These are phyloP conservation scores for Macrophomina phaseolina DNA, from an alignment of 2,329 filamentous ascomycete genomes.

Conservation along the genomic window DNA sequence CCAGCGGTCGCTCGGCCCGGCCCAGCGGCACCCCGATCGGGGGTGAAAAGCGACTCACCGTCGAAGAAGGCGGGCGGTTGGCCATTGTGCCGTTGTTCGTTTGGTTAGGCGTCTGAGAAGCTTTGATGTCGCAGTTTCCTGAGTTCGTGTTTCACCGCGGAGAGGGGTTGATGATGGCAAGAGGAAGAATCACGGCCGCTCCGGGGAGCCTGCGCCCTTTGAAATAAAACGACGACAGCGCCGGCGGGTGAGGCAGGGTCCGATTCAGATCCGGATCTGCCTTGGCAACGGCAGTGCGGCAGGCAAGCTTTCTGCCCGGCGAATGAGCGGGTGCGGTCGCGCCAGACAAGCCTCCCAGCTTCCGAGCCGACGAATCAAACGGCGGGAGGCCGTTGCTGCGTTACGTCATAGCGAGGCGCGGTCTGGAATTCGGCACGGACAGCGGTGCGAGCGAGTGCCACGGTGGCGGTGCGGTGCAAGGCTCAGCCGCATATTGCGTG, in stretches of 20 bases:
- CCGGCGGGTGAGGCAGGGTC: neutral
- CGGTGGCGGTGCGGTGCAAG: neutral
- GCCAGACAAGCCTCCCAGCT: too few relatives aligned
- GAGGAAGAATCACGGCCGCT: neutral
- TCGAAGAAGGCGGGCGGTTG: slow-evolving; percentile 15
- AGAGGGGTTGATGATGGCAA: neutral
- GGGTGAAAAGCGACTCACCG: slow-evolving; percentile 7
- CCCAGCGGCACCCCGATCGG: neutral
- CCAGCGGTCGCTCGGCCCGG: too few relatives aligned
- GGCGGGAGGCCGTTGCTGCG: neutral
- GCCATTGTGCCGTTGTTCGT: neutral
- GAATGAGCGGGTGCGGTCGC: too few relatives aligned
- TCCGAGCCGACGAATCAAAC: neutral
- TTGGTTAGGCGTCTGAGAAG: neutral
- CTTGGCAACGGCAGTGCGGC: slow-evolving; percentile 6
- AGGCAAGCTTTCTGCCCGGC: neutral
- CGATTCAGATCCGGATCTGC: slow-evolving; percentile 3
- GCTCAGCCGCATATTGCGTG: neutral
- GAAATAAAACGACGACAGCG: neutral
- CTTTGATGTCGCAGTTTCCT: neutral
- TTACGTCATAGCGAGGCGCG: slow-evolving; percentile 10
- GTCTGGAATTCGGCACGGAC: slow-evolving; percentile 2
- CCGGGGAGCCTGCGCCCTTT: neutral
- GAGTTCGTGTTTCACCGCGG: neutral
- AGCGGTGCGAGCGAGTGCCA: neutral